These are phyloP conservation scores for Penicillium hesseltinei DNA, from an alignment of 2,329 filamentous ascomycete genomes.

Conservation along the genomic window DNA sequence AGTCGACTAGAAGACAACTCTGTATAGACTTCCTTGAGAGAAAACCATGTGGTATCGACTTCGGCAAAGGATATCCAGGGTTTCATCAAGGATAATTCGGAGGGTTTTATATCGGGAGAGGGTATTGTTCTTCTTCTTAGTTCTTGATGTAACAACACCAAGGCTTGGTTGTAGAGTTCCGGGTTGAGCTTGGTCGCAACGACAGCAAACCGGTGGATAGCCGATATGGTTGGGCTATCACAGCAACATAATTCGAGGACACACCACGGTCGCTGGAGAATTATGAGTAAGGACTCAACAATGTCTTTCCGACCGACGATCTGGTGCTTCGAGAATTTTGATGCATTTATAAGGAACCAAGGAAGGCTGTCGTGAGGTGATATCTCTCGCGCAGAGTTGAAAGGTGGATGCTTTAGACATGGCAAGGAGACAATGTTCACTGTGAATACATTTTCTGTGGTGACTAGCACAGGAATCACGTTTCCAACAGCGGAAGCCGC, in stretches of 20 bases:
- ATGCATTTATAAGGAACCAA: constrained; percentile 1
- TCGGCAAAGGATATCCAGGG: background rate
- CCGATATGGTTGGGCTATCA: background rate
- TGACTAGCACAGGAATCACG: background rate
- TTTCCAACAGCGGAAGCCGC: background rate
- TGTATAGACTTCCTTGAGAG: background rate
- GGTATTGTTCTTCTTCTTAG: background rate
- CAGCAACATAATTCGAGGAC: background rate
- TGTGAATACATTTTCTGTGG: background rate
- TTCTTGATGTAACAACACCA: background rate
- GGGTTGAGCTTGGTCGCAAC: background rate
- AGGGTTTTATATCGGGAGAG: background rate
- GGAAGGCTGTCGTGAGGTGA: background rate
- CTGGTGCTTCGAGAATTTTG: background rate
- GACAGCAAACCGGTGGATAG: background rate
- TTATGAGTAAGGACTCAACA: background rate
- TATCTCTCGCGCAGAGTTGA: background rate
- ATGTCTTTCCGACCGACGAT: background rate
- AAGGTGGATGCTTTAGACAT: background rate
- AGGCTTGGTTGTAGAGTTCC: background rate
- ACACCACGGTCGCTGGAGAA: constrained; percentile 2
- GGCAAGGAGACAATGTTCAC: background rate
- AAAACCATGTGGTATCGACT: background rate
- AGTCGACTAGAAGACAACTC: background rate
- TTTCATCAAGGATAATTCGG: background rate